Evolutionary conservation across 192 early-diverging fungal species (phyloP).

Genomic region (Umbelopsis isabellina): DNA sequence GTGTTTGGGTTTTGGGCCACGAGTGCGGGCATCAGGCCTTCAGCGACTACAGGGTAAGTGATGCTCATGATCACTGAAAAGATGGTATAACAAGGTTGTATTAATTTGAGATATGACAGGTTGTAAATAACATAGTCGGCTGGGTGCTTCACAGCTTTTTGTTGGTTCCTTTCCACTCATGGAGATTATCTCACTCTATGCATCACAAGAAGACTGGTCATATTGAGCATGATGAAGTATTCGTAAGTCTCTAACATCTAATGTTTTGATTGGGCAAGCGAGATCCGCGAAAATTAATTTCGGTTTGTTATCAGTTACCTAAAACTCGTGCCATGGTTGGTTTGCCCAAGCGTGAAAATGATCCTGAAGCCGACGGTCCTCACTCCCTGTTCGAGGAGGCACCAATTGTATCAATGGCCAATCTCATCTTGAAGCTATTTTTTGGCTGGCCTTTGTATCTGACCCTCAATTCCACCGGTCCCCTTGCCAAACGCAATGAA

Average conservation of each 20-base stretch:
- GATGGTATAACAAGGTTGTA: not conserved
- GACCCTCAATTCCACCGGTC: conserved; percentile 72
- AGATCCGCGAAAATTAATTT: conserved; percentile 35
- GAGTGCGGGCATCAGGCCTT: conserved; percentile 90
- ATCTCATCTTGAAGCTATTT: conserved; percentile 70
- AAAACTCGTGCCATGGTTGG: conserved; percentile 65
- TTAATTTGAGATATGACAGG: conserved; percentile 35
- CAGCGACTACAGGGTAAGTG: conserved; percentile 56
- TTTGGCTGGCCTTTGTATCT: conserved; percentile 93
- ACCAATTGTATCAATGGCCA: conserved; percentile 68
- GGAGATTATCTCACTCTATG: conserved; percentile 88
- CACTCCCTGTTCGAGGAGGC: conserved; percentile 67
- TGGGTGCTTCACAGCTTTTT: conserved; percentile 87
- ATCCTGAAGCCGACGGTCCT: conserved; percentile 42
- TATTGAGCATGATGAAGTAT: conserved; percentile 92
- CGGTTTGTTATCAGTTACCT: conserved; percentile 58
- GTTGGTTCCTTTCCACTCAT: conserved; percentile 93
- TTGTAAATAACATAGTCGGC: conserved; percentile 88
- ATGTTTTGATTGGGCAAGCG: not conserved
- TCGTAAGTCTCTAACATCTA: conserved; percentile 39
- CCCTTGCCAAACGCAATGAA: conserved; percentile 40
- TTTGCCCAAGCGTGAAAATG: conserved; percentile 46
- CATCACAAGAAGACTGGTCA: conserved; percentile 94
- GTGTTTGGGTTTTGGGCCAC: conserved; percentile 81
- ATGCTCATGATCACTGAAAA: not conserved